phyloP scores from a whole-genome alignment of 2,329 filamentous ascomycete genomes.

The Penicillium sp. region DNA sequence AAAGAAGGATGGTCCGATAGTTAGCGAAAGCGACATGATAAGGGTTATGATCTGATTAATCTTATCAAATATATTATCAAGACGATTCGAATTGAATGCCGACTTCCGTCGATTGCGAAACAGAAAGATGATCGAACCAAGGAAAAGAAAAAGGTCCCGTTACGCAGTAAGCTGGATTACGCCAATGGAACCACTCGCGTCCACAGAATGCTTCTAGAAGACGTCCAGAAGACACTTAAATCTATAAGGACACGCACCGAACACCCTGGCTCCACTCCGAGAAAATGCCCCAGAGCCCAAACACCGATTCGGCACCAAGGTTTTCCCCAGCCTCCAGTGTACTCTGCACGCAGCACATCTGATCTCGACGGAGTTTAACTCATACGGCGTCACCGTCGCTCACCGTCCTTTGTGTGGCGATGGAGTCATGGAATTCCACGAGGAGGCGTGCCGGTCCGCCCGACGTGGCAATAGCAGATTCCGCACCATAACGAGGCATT shows the following conservation, averaged over 20 bases:
- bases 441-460: background rate
- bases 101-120: slow-evolving; percentile 8
- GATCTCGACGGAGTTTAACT: background rate
- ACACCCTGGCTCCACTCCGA: slow-evolving; percentile 10
- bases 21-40: slow-evolving; percentile 24
- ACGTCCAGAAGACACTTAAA: slow-evolving; percentile 31
- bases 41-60: slow-evolving; percentile 23
- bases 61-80: background rate
- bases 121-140: background rate
- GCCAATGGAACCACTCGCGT: slow-evolving; percentile 16
- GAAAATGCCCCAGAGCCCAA: background rate
- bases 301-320: slow-evolving; percentile 13
- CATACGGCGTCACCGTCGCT: background rate
- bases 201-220: slow-evolving; percentile 34
- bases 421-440: background rate
- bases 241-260: slow-evolving; percentile 18
- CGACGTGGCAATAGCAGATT: background rate
- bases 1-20: background rate
- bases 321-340: slow-evolving; percentile 1
- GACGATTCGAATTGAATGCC: slow-evolving; percentile 1
- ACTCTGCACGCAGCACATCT: slow-evolving; percentile 9
- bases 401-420: slow-evolving; percentile 4
- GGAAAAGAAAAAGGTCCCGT: background rate
- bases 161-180: slow-evolving; percentile 16
- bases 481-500: slow-evolving; percentile 14